Conservation (phyloP, 2,329 filamentous ascomycete species). For the Blastomyces emzantsi region DNA sequence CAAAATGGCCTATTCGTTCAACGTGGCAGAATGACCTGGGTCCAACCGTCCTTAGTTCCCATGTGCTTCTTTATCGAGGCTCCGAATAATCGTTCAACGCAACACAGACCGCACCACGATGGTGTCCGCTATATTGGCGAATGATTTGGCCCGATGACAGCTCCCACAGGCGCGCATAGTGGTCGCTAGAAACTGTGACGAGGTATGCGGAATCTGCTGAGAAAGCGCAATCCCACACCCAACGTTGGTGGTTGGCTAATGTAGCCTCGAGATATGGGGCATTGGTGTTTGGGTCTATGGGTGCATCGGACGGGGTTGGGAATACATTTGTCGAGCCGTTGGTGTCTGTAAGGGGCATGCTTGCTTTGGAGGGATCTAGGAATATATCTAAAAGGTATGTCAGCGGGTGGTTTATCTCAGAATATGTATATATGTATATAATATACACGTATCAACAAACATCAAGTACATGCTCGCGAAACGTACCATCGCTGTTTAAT, state of each 20-base stretch:
- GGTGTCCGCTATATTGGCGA: conserved; percentile 89
- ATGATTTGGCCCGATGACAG: conserved; percentile 79
- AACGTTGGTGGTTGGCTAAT: conserved; percentile 81
- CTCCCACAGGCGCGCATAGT: conserved; percentile 90
- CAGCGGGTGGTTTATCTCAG: background rate
- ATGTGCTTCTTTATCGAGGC: conserved; percentile 26
- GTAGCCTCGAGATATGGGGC: conserved; percentile 74
- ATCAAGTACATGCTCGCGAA: background rate
- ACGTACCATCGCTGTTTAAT: conserved; percentile 3
- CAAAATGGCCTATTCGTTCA: background rate
- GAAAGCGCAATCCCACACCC: conserved; percentile 97
- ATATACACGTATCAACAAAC: background rate
- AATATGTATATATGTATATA: background rate
- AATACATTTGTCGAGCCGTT: conserved; percentile 18
- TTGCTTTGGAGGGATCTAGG: conserved; percentile 3
- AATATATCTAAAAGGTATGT: background rate
- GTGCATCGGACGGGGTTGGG: conserved; percentile 30
- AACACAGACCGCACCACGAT: conserved; percentile 84
- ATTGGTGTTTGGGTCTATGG: conserved; percentile 39
- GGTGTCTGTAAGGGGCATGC: conserved; percentile 3
- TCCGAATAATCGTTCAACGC: conserved; percentile 74
- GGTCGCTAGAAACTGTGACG: conserved; percentile 86
- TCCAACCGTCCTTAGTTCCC: background rate
- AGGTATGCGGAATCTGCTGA: conserved; percentile 87
- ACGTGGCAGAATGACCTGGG: background rate